A percentile compares a stretch with the other conserved stretches of the same genome.
These are phyloP conservation scores for Calonectria pseudoturangicola DNA, from an alignment of 2,329 filamentous ascomycete genomes.

Conservation along the genomic window DNA sequence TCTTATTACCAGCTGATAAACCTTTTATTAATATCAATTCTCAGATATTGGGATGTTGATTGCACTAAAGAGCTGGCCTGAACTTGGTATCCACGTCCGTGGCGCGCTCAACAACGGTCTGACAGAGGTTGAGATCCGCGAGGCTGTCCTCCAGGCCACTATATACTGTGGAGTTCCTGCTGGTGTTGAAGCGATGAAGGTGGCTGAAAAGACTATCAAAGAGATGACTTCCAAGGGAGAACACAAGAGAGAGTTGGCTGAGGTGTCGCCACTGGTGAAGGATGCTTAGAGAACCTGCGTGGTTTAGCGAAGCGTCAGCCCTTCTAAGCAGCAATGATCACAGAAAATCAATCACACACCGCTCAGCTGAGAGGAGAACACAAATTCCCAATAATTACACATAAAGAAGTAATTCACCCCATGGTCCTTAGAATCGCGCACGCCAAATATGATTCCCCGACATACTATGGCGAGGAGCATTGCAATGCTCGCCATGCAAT, in stretches of 20 bases:
- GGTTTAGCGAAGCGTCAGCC: no score
- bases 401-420: no score
- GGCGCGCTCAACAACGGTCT: not conserved
- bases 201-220: slow-evolving; percentile 1
- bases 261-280: slow-evolving; percentile 23
- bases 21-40: no score
- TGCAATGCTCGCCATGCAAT: no score
- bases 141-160: not conserved
- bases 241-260: slow-evolving; percentile 35
- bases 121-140: not conserved
- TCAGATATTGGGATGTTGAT: slow-evolving; percentile 13
- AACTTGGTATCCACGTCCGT: slow-evolving; percentile 10
- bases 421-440: no score
- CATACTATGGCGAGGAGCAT: no score
- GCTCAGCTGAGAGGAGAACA: no score
- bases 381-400: no score
- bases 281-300: not conserved
- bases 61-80: slow-evolving; percentile 7
- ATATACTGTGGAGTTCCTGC: slow-evolving; percentile 1
- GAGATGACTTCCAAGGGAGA: slow-evolving; percentile 42
- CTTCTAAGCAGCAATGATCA: no score
- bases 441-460: no score
- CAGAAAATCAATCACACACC: no score
- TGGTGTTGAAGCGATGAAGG: not conserved
- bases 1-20: not conserved